These are phyloP conservation scores for Colletotrichum gigasporum DNA, from an alignment of 2,329 filamentous ascomycete genomes.

Conservation along the genomic window DNA sequence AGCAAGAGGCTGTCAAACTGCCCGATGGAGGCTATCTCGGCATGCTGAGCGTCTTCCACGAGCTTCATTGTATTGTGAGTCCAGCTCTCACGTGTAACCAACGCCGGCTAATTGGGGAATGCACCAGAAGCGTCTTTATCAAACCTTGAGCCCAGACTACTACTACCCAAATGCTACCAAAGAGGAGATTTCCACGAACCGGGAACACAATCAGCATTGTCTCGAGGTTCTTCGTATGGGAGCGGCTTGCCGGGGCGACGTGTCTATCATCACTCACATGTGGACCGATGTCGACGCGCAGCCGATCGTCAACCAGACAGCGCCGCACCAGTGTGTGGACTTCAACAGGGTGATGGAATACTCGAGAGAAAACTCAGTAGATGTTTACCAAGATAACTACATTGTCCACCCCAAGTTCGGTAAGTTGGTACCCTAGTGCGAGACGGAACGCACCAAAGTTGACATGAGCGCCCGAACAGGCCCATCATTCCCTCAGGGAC, in stretches of 20 bases:
- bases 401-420: slow-evolving; percentile 30
- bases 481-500: slow-evolving; percentile 24
- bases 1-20: slow-evolving; percentile 27
- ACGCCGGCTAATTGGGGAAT: not conserved
- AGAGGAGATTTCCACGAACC: slow-evolving; percentile 15
- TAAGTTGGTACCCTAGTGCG: not conserved
- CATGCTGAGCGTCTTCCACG: slow-evolving; percentile 29
- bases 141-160: slow-evolving; percentile 24
- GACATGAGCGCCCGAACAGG: too few species aligned
- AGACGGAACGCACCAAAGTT: not conserved
- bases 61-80: slow-evolving; percentile 27
- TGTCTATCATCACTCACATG: slow-evolving; percentile 31
- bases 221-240: slow-evolving; percentile 29
- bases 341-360: slow-evolving; percentile 24
- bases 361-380: slow-evolving; percentile 14
- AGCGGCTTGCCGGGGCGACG: slow-evolving; percentile 24
- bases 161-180: slow-evolving; percentile 27
- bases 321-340: slow-evolving; percentile 26
- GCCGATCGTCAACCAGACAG: slow-evolving; percentile 29
- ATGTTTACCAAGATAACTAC: slow-evolving; percentile 28
- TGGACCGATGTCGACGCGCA: slow-evolving; percentile 30
- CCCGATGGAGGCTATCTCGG: slow-evolving; percentile 30
- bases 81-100: not conserved
- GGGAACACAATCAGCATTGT: slow-evolving; percentile 30
- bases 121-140: slow-evolving; percentile 27